Evolutionary conservation across 805 yeast species (phyloP).

Genomic region (Nakazawaea anatomiae): DNA sequence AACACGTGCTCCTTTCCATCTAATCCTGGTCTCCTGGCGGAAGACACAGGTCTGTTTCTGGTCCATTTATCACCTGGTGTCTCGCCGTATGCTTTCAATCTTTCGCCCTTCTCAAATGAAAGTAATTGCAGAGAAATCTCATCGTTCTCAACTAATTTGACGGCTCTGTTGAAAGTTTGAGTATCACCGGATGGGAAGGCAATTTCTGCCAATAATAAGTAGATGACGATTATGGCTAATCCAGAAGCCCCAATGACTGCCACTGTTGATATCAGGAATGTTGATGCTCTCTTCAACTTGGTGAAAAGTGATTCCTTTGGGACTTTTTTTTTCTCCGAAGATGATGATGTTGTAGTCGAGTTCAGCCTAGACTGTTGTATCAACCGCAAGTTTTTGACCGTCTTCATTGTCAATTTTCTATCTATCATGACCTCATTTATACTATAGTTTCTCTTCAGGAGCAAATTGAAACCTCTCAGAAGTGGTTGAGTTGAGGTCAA

Average conservation of each 20-base stretch:
- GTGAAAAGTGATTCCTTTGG: conserved; percentile 36
- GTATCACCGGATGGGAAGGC: conserved; percentile 91
- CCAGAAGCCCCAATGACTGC: conserved; percentile 67
- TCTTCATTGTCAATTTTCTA: neutral
- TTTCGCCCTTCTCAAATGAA: conserved; percentile 45
- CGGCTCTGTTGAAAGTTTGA: conserved; percentile 82
- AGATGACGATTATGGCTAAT: conserved; percentile 61
- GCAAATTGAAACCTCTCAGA: neutral
- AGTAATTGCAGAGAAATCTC: conserved; percentile 51
- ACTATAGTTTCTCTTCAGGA: neutral
- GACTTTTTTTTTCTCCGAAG: conserved; percentile 7
- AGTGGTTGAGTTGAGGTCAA: neutral
- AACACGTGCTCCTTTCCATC: conserved; percentile 76
- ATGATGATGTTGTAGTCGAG: conserved; percentile 1
- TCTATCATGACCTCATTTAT: conserved; percentile 5
- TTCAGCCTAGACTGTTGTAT: neutral
- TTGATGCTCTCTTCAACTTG: conserved; percentile 47
- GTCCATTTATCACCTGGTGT: conserved; percentile 71
- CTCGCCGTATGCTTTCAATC: conserved; percentile 83
- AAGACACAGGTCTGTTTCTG: conserved; percentile 78
- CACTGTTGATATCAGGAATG: conserved; percentile 55
- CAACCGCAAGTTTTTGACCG: neutral
- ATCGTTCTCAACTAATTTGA: conserved; percentile 67
- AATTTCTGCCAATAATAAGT: conserved; percentile 71
- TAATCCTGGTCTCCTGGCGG: conserved; percentile 58